phyloP scores from a whole-genome alignment of 78 protist genomes.

The Cavenderia fasciculata region DNA sequence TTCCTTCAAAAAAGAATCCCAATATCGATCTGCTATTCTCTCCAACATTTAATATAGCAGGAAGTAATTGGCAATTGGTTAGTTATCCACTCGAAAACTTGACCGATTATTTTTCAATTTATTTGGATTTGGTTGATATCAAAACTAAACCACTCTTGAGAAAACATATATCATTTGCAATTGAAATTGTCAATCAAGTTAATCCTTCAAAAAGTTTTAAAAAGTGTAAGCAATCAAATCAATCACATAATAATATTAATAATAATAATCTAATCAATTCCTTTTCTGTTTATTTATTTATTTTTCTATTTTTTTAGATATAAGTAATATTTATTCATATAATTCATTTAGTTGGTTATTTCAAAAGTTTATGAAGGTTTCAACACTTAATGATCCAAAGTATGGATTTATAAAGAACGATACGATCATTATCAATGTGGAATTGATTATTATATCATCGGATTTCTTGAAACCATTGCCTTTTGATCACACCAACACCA shows the following conservation, averaged over 20 bases:
- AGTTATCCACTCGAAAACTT: conserved; percentile 72
- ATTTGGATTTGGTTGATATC: conserved; percentile 68
- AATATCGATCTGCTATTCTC: conserved; percentile 64
- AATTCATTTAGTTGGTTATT: conserved; percentile 76
- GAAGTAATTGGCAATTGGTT: conserved; percentile 66
- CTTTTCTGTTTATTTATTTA: not conserved
- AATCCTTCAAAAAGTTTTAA: conserved; percentile 65
- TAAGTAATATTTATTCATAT: conserved; percentile 72
- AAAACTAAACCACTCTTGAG: conserved; percentile 69
- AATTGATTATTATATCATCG: conserved; percentile 42
- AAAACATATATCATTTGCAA: conserved; percentile 73
- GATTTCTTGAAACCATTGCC: conserved; percentile 73
- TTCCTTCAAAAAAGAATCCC: conserved; percentile 54
- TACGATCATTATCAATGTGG: conserved; percentile 42
- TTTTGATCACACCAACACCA: not conserved
- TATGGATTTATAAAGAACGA: conserved; percentile 51
- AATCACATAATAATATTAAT: not conserved
- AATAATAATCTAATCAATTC: too few species aligned
- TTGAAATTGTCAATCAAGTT: conserved; percentile 71
- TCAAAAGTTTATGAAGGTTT: conserved; percentile 68
- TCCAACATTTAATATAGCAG: conserved; percentile 64
- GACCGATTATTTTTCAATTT: conserved; percentile 72
- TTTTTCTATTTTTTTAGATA: conserved; percentile 10
- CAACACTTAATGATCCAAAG: conserved; percentile 43
- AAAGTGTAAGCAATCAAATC: conserved; percentile 25